Percentiles rank a stretch among this genome's conserved stretches.
Conservation (phyloP, 1,139 yeast genomes). For the Candida glucosophila region DNA sequence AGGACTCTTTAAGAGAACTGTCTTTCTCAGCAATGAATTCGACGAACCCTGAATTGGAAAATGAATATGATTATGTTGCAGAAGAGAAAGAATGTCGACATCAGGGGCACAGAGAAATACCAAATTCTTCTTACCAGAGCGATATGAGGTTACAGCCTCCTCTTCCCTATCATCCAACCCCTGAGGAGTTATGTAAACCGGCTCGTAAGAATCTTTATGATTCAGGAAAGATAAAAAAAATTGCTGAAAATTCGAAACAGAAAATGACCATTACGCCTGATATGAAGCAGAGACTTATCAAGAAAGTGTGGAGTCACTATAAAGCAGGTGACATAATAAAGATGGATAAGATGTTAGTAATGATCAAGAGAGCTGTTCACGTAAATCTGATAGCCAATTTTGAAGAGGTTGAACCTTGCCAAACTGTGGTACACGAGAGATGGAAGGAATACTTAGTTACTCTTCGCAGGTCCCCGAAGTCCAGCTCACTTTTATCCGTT, state of each 20-base stretch:
- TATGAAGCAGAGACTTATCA: slow-evolving; percentile 13
- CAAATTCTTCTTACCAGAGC: too few relatives aligned
- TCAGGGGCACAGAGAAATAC: too few relatives aligned
- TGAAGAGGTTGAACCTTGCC: slow-evolving; percentile 40
- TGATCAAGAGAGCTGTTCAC: slow-evolving; percentile 31
- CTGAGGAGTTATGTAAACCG: slow-evolving; percentile 6
- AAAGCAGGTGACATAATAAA: slow-evolving; percentile 55
- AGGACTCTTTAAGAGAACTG: background rate
- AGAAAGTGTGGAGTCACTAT: slow-evolving; percentile 18
- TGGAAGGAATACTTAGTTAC: slow-evolving; percentile 74
- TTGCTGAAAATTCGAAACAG: slow-evolving; percentile 19
- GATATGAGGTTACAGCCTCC: background rate
- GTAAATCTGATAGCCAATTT: slow-evolving; percentile 8
- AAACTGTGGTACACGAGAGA: slow-evolving; percentile 51
- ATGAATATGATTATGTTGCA: background rate
- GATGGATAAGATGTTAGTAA: slow-evolving; percentile 57
- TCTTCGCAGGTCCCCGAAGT: slow-evolving; percentile 47
- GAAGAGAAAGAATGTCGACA: too few relatives aligned
- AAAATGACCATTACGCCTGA: too few relatives aligned
- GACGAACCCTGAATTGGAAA: background rate
- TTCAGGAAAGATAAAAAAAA: slow-evolving; percentile 12
- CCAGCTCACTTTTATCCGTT: slow-evolving; percentile 40
- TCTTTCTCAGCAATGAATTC: background rate
- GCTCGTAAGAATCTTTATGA: slow-evolving; percentile 16
- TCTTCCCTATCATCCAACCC: slow-evolving; percentile 1